phyloP scores from a whole-genome alignment of 768 basidiomycete species.

The Tephrocybe sp. region DNA sequence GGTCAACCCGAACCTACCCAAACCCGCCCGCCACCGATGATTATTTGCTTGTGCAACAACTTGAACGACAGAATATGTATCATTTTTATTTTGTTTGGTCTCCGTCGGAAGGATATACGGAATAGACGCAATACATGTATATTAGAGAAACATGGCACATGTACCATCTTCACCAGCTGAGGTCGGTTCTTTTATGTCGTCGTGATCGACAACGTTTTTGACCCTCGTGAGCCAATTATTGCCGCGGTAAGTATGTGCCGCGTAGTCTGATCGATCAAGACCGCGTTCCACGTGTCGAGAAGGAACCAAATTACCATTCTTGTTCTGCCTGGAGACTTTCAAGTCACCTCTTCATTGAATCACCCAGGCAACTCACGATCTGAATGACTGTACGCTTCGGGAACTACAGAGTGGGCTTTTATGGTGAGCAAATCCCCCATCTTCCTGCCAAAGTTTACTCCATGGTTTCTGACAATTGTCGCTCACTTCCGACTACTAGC shows the following conservation, averaged over 20 bases:
- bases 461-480: not conserved
- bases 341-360: not conserved
- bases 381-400: constrained; percentile 64
- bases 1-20: constrained; percentile 37
- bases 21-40: constrained; percentile 21
- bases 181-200: no score
- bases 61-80: constrained; percentile 3
- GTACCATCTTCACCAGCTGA: no score
- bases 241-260: no score
- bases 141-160: constrained; percentile 2
- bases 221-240: no score
- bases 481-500: constrained; percentile 28
- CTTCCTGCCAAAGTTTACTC: constrained; percentile 1
- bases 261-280: constrained; percentile 2
- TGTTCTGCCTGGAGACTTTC: not conserved
- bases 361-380: constrained; percentile 10
- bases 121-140: not conserved
- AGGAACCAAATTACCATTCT: not conserved
- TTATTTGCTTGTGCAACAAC: constrained; percentile 6
- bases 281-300: constrained; percentile 3
- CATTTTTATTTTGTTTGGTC: constrained; percentile 2
- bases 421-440: constrained; percentile 30
- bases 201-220: no score
- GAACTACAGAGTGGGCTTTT: constrained; percentile 52
- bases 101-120: not conserved